A percentile compares a stretch with the other conserved stretches of the same genome.
phyloP scores from a whole-genome alignment of 345 rosid species.

The Chamaenerion angustifolium region DNA sequence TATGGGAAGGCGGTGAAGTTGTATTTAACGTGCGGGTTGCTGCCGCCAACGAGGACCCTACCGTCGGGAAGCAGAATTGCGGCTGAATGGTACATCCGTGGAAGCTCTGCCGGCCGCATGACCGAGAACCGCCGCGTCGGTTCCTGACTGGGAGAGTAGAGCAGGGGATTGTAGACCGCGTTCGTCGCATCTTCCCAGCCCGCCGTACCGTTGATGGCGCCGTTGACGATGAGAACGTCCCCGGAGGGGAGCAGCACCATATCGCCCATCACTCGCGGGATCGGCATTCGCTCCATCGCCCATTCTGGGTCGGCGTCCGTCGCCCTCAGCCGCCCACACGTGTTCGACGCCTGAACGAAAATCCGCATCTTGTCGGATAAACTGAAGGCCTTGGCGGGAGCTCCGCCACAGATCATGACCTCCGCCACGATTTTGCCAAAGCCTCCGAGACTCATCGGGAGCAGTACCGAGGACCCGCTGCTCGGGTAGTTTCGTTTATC shows the following conservation, averaged over 20 bases:
- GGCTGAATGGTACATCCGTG: conserved; percentile 76
- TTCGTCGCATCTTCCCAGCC: conserved; percentile 65
- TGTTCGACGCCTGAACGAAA: conserved; percentile 42
- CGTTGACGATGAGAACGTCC: conserved; percentile 49
- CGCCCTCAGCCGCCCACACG: conserved; percentile 58
- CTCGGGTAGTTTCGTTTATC: conserved; percentile 63
- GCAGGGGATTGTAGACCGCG: conserved; percentile 57
- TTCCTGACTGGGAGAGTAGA: conserved; percentile 37
- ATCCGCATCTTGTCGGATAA: conserved; percentile 25
- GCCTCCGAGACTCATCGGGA: conserved; percentile 34
- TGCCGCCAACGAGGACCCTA: conserved; percentile 70
- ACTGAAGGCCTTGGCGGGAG: conserved; percentile 40
- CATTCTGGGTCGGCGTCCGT: conserved; percentile 48
- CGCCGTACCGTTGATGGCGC: conserved; percentile 63
- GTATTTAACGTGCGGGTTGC: conserved; percentile 64
- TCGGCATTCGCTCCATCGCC: conserved; percentile 74
- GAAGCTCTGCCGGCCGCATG: conserved; percentile 27
- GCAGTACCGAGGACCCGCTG: conserved; percentile 74
- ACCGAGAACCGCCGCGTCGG: conserved; percentile 40
- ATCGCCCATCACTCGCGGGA: conserved; percentile 61
- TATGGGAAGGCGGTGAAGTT: conserved; percentile 50
- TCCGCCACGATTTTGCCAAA: conserved; percentile 22
- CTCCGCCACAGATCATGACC: conserved; percentile 72
- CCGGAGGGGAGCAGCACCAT: conserved; percentile 58
- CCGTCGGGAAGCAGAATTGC: conserved; percentile 63